Base-by-base conservation (phyloP, 2,329 filamentous ascomycete species). In the Talaromyces sp. region DNA sequence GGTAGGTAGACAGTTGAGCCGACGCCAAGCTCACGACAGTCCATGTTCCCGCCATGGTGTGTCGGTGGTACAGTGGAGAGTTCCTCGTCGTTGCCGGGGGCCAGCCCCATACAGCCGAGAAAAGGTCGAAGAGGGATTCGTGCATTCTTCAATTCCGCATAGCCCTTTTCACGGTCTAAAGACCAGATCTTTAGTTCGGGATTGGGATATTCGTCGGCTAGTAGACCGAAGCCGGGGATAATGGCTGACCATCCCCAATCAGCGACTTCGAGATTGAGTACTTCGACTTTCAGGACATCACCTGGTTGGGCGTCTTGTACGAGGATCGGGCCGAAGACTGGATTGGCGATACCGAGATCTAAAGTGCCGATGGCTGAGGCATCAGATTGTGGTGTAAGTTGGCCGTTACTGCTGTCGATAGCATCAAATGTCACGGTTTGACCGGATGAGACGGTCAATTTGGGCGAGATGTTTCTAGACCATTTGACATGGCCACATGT, bases 201-300 rank as follows among this genome's bases (percentile, higher is more conserved):
- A 3, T 75, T 68, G 1, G 72, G 65, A 49, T 78, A 82, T 42
- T 82, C 79, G 43, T 80, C 77, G 2, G 71, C 66, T 13, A 83
- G 63, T 7, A 83, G 71, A 3, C 81, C 80, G 56, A 82, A 82
- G 16, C 70, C 72, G 1, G 76, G 76, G 45, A 82, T 71, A 27
- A 82, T 73, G n/a, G 75, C 77, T 0, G 80, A 81, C 80, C 80
- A 83, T 27, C 80, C 81, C 70, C 76, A 82, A 49, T 72, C 68
- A 2, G 72, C 74, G 4, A 77, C 71, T 50, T 72, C 57, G 4
- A 82, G 68, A 20, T 73, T 70, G 14, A 82, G 70, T 46, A 83
- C 69, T 37, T 82, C 80, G 37, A 82, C 70, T 55, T 79, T 76
- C 24, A 83, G 70, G 2, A 81, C 76, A 60, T 82, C 80, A 35